A percentile compares a stretch with the other conserved stretches of the same genome.
phyloP scores from a whole-genome alignment of 2,329 filamentous ascomycete species.

The Clonostachys sp. region DNA sequence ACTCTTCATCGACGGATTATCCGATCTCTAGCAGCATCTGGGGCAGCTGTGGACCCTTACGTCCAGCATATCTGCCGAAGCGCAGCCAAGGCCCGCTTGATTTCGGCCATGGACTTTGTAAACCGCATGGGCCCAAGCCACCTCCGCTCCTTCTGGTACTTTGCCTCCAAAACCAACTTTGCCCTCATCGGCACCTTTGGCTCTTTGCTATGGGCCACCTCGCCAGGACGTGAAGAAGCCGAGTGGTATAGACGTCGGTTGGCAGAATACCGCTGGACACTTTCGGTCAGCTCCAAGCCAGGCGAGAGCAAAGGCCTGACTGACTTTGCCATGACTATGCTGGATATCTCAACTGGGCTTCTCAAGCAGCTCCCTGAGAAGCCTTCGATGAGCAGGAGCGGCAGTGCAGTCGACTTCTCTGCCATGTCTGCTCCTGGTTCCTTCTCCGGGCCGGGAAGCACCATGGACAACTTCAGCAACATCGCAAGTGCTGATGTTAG shows the following conservation, averaged over 20 bases:
- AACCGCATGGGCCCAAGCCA: slow-evolving; percentile 86
- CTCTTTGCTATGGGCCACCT: slow-evolving; percentile 82
- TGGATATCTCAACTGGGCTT: slow-evolving; percentile 67
- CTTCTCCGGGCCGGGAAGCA: slow-evolving; percentile 22
- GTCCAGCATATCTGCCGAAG: slow-evolving; percentile 89
- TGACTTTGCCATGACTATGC: slow-evolving; percentile 71
- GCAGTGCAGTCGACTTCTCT: slow-evolving; percentile 43
- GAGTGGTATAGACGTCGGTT: slow-evolving; percentile 86
- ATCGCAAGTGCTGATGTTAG: slow-evolving; percentile 42
- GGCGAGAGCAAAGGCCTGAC: slow-evolving; percentile 54
- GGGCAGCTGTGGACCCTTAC: slow-evolving; percentile 62
- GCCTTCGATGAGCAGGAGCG: slow-evolving; percentile 56
- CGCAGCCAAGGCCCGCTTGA: slow-evolving; percentile 88
- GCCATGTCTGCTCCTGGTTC: slow-evolving; percentile 19
- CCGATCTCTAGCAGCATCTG: slow-evolving; percentile 57
- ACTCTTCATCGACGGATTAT: slow-evolving; percentile 89
- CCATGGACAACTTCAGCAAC: slow-evolving; percentile 35
- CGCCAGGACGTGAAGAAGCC: slow-evolving; percentile 80
- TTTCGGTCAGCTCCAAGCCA: slow-evolving; percentile 78
- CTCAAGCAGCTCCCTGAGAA: slow-evolving; percentile 69
- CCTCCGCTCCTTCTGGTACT: slow-evolving; percentile 89
- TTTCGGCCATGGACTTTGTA: slow-evolving; percentile 96
- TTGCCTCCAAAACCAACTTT: slow-evolving; percentile 84
- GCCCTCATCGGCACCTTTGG: slow-evolving; percentile 94
- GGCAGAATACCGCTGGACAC: slow-evolving; percentile 89